Percentiles rank a stretch among this genome's conserved stretches.
These are phyloP conservation scores for California macrophylla DNA, from an alignment of 441 rosid species.

Conservation along the genomic window DNA sequence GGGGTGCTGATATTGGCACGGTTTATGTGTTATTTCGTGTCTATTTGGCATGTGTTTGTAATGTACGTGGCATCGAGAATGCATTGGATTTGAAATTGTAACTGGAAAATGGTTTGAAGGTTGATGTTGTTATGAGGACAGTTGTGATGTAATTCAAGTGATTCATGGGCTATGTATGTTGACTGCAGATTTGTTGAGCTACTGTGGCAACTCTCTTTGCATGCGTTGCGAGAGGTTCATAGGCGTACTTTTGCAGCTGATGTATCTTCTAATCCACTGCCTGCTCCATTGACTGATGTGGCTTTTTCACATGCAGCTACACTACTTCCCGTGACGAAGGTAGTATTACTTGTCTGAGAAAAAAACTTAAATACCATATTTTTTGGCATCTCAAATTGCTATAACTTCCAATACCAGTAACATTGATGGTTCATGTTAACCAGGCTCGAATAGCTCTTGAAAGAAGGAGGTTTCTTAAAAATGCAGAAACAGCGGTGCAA, in stretches of 20 bases:
- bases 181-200: conserved; percentile 92
- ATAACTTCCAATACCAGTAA: conserved; percentile 10
- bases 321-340: conserved; percentile 93
- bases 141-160: background rate
- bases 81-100: background rate
- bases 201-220: conserved; percentile 96
- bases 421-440: conserved; percentile 18
- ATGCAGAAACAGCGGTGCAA: conserved; percentile 90
- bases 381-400: background rate
- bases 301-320: conserved; percentile 98
- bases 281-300: conserved; percentile 89
- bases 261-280: conserved; percentile 76
- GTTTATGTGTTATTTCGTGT: background rate
- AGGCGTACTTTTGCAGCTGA: conserved; percentile 85
- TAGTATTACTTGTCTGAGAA: conserved; percentile 17
- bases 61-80: background rate
- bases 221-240: conserved; percentile 94
- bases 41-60: background rate
- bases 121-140: background rate
- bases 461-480: conserved; percentile 80
- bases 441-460: conserved; percentile 98
- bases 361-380: background rate
- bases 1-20: background rate
- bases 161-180: conserved; percentile 8
- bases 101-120: background rate